phyloP scores from a whole-genome alignment of 306 rosid species.

The Begonia peltatifolia region DNA sequence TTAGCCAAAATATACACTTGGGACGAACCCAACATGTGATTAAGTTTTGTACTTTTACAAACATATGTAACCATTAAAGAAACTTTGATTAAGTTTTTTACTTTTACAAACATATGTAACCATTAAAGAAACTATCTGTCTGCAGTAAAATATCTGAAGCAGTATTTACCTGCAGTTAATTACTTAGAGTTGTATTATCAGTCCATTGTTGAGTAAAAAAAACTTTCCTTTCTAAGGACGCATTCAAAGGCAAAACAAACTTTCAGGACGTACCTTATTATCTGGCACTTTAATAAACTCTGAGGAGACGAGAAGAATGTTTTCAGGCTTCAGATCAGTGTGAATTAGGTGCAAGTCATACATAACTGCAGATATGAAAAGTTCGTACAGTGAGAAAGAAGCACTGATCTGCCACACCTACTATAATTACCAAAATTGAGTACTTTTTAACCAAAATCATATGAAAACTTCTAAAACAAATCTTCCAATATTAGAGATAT shows the following conservation, averaged over 20 bases:
- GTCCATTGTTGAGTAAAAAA: no score
- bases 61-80: no score
- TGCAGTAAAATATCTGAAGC: no score
- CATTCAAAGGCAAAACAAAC: not conserved
- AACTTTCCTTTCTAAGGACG: not conserved
- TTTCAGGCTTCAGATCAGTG: constrained; percentile 70
- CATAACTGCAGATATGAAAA: constrained; percentile 46
- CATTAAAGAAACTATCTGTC: no score
- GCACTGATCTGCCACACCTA: not conserved
- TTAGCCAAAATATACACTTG: not conserved
- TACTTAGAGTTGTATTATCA: no score
- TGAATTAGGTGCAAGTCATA: constrained; percentile 67
- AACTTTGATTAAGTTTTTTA: no score
- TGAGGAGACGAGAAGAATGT: constrained; percentile 35
- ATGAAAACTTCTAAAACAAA: not conserved
- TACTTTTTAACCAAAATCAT: constrained; percentile 1
- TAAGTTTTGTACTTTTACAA: no score
- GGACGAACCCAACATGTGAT: no score
- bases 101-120: no score
- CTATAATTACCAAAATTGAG: not conserved
- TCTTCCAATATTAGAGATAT: not conserved
- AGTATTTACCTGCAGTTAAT: no score
- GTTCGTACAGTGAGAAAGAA: constrained; percentile 6
- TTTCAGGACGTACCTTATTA: constrained; percentile 34
- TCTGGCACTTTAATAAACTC: constrained; percentile 66